A percentile compares a stretch with the other conserved stretches of the same genome.
phyloP scores from a whole-genome alignment of 345 rosid species.

The Gossypium anomalum region DNA sequence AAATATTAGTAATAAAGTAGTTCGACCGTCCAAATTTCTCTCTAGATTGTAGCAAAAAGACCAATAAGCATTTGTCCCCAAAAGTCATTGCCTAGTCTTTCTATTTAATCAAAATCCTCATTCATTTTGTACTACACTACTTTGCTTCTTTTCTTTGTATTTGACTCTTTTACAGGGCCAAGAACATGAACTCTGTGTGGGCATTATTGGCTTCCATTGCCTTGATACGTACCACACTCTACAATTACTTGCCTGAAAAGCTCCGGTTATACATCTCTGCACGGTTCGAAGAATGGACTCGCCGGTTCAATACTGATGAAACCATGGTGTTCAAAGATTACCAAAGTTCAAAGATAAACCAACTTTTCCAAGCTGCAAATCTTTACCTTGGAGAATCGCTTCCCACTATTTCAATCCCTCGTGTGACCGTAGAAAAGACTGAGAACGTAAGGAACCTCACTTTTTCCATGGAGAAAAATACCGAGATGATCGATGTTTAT shows the following conservation, averaged over 20 bases:
- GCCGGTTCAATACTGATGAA: background rate
- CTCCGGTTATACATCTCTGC: conserved; percentile 8
- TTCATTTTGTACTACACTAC: background rate
- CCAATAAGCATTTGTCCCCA: background rate
- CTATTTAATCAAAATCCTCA: background rate
- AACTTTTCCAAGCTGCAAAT: conserved; percentile 6
- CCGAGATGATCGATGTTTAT: background rate
- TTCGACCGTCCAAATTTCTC: background rate
- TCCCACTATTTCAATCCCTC: background rate
- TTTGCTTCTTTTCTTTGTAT: background rate
- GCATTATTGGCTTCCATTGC: conserved; percentile 7
- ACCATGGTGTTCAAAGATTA: conserved; percentile 11
- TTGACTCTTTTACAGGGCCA: background rate
- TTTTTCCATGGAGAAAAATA: background rate
- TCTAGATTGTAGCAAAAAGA: background rate
- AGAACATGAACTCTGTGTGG: conserved; percentile 4
- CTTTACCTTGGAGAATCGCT: conserved; percentile 5
- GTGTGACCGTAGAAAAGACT: background rate
- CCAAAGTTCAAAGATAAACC: conserved; percentile 8
- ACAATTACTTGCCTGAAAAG: background rate
- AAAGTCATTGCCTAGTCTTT: background rate
- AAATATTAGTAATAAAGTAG: background rate
- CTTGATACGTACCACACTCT: background rate
- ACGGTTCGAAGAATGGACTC: background rate
- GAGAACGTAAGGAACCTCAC: conserved; percentile 11